These are phyloP conservation scores for Urostyla sp. DNA, from an alignment of 73 alveolate genomes.

Conservation along the genomic window DNA sequence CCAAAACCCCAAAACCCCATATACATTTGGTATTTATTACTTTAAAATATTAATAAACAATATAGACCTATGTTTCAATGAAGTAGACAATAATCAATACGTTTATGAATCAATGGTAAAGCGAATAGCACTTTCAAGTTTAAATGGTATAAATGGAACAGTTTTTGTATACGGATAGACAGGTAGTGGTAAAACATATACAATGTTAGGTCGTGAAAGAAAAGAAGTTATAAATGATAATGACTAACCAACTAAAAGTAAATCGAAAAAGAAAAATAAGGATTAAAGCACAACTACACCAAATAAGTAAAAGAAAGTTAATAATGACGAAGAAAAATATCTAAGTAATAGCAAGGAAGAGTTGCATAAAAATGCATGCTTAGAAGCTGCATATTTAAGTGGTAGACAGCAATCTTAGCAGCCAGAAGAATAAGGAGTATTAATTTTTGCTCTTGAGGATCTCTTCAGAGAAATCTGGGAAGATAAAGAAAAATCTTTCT, in stretches of 20 bases:
- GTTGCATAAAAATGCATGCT: no score
- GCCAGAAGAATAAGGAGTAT: constrained; percentile 59
- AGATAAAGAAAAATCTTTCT: constrained; percentile 44
- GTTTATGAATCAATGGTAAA: constrained; percentile 55
- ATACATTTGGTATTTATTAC: constrained; percentile 4
- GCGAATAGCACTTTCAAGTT: constrained; percentile 66
- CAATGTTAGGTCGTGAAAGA: constrained; percentile 72
- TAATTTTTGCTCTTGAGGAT: constrained; percentile 66
- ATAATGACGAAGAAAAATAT: no score
- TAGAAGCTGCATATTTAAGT: background rate
- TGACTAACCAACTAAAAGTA: no score
- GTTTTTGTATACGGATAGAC: constrained; percentile 75
- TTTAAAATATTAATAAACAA: background rate
- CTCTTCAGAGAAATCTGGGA: constrained; percentile 62
- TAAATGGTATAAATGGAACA: constrained; percentile 75
- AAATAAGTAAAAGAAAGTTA: no score
- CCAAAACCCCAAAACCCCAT: background rate
- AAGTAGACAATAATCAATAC: constrained; percentile 44
- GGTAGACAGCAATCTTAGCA: background rate
- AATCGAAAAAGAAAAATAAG: no score
- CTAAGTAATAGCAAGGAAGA: no score
- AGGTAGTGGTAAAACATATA: constrained; percentile 76
- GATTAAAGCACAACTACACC: no score
- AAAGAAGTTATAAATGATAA: constrained; percentile 53
- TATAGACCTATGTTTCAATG: constrained; percentile 67